These are phyloP conservation scores for Penicillium freii DNA, from an alignment of 2,329 filamentous ascomycete genomes.

Conservation along the genomic window DNA sequence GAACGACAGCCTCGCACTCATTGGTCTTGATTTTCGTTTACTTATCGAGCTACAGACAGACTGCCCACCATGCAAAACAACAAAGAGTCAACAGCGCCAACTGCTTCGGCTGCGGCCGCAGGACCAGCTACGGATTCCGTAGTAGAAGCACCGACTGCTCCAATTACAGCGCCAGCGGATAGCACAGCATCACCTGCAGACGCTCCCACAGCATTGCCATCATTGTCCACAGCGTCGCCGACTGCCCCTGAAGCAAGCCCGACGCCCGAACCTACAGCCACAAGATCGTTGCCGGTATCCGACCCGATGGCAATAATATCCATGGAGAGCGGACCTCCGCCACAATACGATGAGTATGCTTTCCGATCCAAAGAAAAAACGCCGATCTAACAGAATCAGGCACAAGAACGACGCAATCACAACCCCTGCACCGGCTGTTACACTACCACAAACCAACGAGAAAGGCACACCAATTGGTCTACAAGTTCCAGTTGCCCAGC, in stretches of 20 bases:
- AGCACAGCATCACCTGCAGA: background rate
- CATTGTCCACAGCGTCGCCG: background rate
- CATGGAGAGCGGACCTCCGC: background rate
- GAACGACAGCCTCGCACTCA: background rate
- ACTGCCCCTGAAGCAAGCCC: background rate
- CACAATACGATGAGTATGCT: conserved; percentile 3
- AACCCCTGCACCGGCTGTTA: background rate
- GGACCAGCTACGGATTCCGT: background rate
- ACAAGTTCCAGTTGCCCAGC: background rate
- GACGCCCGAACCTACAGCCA: background rate
- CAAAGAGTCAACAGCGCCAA: background rate
- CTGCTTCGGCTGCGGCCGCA: background rate
- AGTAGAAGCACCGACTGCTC: background rate
- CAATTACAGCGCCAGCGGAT: background rate
- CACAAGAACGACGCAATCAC: background rate
- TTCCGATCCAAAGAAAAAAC: background rate
- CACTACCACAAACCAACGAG: background rate
- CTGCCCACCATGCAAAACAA: background rate
- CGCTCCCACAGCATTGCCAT: no score
- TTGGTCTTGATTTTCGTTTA: no score
- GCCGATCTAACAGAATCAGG: background rate
- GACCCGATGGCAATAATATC: background rate
- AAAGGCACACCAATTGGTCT: background rate
- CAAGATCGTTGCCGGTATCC: background rate
- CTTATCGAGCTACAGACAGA: background rate